Evolutionary conservation across 2,329 filamentous ascomycete genomes (phyloP).

Genomic region (Aspergillus ibericus): DNA sequence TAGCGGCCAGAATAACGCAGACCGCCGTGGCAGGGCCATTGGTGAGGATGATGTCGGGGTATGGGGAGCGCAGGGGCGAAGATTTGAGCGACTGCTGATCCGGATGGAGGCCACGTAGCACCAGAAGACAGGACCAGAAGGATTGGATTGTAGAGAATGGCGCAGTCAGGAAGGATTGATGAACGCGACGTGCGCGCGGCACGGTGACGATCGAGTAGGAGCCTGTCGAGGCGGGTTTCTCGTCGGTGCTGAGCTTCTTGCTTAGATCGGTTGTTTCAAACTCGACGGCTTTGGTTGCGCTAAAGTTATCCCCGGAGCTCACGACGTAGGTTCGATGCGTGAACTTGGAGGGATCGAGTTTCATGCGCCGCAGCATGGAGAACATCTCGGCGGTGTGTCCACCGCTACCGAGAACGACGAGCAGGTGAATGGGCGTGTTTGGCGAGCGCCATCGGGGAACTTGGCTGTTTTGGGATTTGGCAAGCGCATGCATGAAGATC

Average conservation of each 20-base stretch:
- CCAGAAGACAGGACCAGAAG: constrained; percentile 61
- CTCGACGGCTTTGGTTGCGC: constrained; percentile 60
- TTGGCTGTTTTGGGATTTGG: constrained; percentile 30
- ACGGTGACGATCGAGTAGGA: constrained; percentile 67
- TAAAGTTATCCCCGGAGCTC: constrained; percentile 73
- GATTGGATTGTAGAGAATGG: constrained; percentile 68
- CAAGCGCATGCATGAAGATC: constrained; percentile 27
- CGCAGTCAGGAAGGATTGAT: constrained; percentile 75
- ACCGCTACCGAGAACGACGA: constrained; percentile 86
- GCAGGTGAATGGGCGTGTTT: constrained; percentile 56
- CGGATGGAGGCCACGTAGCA: constrained; percentile 49
- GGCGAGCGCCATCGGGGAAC: constrained; percentile 32
- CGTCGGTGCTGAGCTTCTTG: constrained; percentile 10
- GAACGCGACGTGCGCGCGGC: constrained; percentile 74
- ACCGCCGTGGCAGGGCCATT: constrained; percentile 90
- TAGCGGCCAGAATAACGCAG: constrained; percentile 63
- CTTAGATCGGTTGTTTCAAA: constrained; percentile 56
- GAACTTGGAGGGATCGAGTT: constrained; percentile 48
- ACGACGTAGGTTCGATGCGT: constrained; percentile 78
- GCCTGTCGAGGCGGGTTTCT: constrained; percentile 3
- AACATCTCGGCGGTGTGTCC: constrained; percentile 96
- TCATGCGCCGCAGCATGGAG: constrained; percentile 69
- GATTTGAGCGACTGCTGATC: constrained; percentile 30
- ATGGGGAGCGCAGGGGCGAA: constrained; percentile 36
- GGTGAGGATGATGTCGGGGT: constrained; percentile 75